Percentiles rank a stretch among this genome's conserved stretches.
Evolutionary conservation across 495 filamentous ascomycete species (phyloP).

Genomic region (Glonium stellatum): DNA sequence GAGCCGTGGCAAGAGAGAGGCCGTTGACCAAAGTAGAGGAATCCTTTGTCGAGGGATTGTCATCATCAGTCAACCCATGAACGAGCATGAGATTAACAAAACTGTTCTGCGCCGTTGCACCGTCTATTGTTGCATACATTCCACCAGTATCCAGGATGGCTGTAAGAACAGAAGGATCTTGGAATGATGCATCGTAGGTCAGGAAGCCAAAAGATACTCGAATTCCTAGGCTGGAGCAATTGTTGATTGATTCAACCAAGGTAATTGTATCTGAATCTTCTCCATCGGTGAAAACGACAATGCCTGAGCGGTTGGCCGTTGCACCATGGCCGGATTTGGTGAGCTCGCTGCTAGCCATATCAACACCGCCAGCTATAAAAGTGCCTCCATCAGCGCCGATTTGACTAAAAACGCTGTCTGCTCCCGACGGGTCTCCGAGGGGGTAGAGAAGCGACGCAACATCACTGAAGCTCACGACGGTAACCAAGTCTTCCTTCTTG

Average conservation of each 20-base stretch:
- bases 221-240: conserved; percentile 8
- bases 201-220: conserved; percentile 20
- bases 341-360: conserved; percentile 18
- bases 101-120: conserved; percentile 12
- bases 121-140: conserved; percentile 16
- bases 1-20: conserved; percentile 8
- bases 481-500: conserved; percentile 22
- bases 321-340: conserved; percentile 20
- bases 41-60: conserved; percentile 2
- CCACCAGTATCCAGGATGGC: conserved; percentile 10
- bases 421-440: conserved; percentile 24
- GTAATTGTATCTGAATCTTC: conserved; percentile 14
- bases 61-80: conserved; percentile 18
- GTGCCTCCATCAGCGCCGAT: conserved; percentile 18
- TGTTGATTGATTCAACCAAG: conserved; percentile 13
- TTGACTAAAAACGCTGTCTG: conserved; percentile 12
- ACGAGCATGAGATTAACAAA: conserved; percentile 20
- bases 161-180: conserved; percentile 8
- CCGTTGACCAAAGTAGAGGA: conserved; percentile 13
- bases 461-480: conserved; percentile 25
- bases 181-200: conserved; percentile 6
- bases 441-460: conserved; percentile 16
- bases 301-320: conserved; percentile 21
- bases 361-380: conserved; percentile 21
- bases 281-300: conserved; percentile 27